Evolutionary conservation across 1,284 basidiomycete species (phyloP), one percentile per base, ranked within the genome.

Genomic region (Trichosporon ovoides): DNA sequence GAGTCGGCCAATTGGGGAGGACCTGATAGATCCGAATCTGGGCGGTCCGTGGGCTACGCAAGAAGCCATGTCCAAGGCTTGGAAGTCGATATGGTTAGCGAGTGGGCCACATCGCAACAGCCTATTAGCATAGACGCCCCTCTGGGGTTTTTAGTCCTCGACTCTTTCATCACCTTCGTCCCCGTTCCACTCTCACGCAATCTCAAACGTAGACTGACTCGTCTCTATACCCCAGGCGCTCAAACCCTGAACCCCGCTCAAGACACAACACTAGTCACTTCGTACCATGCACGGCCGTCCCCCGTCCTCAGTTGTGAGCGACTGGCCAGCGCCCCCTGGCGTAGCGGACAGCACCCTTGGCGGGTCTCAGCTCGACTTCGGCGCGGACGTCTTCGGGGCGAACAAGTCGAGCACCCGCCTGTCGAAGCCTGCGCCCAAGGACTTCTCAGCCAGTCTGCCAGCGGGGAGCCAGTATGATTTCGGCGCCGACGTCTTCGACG

Each of bases 21-120:
- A 24, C 28, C 22, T 24, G 22, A 28, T 18, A 18, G 7, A 31
- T 31, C 28, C 24, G 6, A 16, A n/a, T 12, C 28, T 48, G 43
- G 43, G 43, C 43, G 43, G 43, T 18, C 43, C 43, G 43, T 48
- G 43, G 43, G 38, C 20, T 43, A 46, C 24, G 43, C 43, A 24
- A 28, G 43, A 48, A 31, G 18, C 43, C 3, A 4, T 24, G 14
- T 28, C 43, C 43, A 28, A 48, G 22, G 43, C 43, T 48, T 48
- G 43, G 22, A n/a, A 31, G 43, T 48, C 43, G 43, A 16, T 18
- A 24, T 48, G 22, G 24, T 18, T 9, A 13, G 6, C 20, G 22
- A 19, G 43, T 48, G 43, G 24, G 16, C n/a, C 37, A 9, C 16
- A 38, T 4, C 37, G 35, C 34, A 37, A 37, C 12, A 13, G 5